phyloP scores from a whole-genome alignment of 306 rosid genomes.

The Elaeagnus macrophylla region DNA sequence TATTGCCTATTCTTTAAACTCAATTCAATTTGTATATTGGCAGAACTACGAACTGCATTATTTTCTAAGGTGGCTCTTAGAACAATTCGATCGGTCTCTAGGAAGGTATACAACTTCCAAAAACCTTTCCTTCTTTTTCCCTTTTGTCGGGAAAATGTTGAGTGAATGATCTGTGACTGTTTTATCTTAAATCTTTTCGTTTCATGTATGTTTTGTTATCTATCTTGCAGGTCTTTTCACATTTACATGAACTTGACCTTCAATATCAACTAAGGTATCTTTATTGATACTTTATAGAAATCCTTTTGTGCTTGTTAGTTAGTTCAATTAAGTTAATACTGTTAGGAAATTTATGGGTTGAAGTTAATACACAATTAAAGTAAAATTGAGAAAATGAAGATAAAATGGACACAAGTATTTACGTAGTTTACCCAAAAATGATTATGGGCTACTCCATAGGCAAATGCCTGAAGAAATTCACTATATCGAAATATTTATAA shows the following conservation, averaged over 20 bases:
- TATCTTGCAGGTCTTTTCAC: slow-evolving; percentile 72
- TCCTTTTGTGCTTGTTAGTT: background rate
- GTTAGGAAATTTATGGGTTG: too few species aligned
- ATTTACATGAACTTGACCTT: slow-evolving; percentile 95
- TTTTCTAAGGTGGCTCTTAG: slow-evolving; percentile 93
- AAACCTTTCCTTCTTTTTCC: slow-evolving; percentile 10
- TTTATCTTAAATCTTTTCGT: too few species aligned
- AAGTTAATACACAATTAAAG: too few species aligned
- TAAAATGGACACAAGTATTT: too few species aligned
- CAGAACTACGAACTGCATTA: slow-evolving; percentile 87
- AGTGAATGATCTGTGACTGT: background rate
- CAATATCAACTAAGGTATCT: slow-evolving; percentile 84
- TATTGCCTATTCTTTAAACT: slow-evolving; percentile 1
- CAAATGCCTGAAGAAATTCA: too few species aligned
- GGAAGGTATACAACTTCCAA: slow-evolving; percentile 53
- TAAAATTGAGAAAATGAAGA: too few species aligned
- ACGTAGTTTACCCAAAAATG: too few species aligned
- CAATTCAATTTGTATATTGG: slow-evolving; percentile 25
- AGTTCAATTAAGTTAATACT: background rate
- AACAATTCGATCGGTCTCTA: slow-evolving; percentile 83
- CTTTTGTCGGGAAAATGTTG: background rate
- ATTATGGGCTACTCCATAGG: too few species aligned
- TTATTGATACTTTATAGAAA: slow-evolving; percentile 3
- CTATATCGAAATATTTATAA: too few species aligned
- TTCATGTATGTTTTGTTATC: background rate